Base-by-base conservation (phyloP, 169 alveolate species). In the Plasmodium ovale region DNA sequence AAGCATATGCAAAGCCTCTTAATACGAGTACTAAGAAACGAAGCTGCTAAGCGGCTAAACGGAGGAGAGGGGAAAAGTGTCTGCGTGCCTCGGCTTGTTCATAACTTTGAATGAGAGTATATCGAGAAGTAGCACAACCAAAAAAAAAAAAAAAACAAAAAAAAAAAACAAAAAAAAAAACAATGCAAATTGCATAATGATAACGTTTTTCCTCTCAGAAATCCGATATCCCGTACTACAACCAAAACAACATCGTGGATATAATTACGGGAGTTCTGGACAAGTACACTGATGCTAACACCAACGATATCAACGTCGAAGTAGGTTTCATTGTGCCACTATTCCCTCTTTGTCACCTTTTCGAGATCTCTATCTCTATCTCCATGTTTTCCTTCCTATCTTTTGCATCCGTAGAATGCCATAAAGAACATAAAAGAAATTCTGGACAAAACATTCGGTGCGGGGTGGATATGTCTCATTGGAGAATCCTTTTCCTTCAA, bases 401-500 rank as follows among this genome's bases (percentile, higher is more conserved):
- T 29, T 64, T 64, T 27, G 16, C 44, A 4, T 31, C 31, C 23
- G 25, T 72, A 84, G 91, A 84, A 84, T 84, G 91, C 87, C 47
- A 84, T 84, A 84, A 84, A 84, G 21, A 84, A 84, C 37, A 68
- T 84, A 84, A 84, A 84, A 68, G 91, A 84, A 68, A 84, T 16
- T 68, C 58, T 84, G 51, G 91, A 84, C 47, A 84, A 54, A 68
- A 84, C 62, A n/a, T 84, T 60, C 54, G 91, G 91, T 19, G n/a
- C 51, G 23, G 91, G 91, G 5, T 84, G 91, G 91, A 64, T 84
- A 42, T 84, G 91, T 27, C 21, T 84, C 19, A 84, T 84, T 27
- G 91, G 91, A 44, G 91, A 84, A 49, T 84, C 91, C 23, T 84
- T 84, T 59, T 84, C 91, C 39, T 84, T 84, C 37, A 84, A 84